Base-by-base conservation (phyloP, 1,284 basidiomycete genomes). In the Uromyces viciae-fabae region DNA sequence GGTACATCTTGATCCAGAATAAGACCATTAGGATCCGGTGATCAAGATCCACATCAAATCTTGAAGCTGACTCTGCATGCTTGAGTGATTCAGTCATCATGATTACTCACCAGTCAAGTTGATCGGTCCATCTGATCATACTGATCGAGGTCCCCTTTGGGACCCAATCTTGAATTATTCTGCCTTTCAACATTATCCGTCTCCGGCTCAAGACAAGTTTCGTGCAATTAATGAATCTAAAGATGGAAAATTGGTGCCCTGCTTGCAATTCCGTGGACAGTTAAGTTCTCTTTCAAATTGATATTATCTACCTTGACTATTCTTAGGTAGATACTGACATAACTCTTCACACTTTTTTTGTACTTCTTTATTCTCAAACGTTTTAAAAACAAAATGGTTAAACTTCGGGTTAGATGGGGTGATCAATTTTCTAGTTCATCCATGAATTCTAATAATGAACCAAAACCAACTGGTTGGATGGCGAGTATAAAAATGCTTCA, bases 221-320 rank as follows among this genome's bases (percentile, higher is more conserved):
- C 42, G 43, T 3, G 60, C 75, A 0, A 52, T 77, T 33, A 54
- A 75, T 14, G 52, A 40, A 40, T 8, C 9, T 43, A 77, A 68
- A 22, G 42, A 77, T 68, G 46, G 38, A 1, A n/a, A 66, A 28
- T 64, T 66, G 22, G 40, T 68, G 3, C 46, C 60, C 9, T 77
- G 75, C 22, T 68, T 77, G 62, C 66, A 77, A 49, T 77, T 77
- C 46, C 43, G 75, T 46, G 75, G 75, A 66, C 64, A 68, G 75
- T 77, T 68, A 38, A 56, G 54, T 40, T 77, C 49, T 9, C 46
- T n/a, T 49, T 46, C 25, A n/a, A n/a, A 33, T 62, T 40, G 17
- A 19, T 5, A 5, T 31, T 46, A 11, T 25, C 31, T 33, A 22
- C 9, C 46, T 31, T 62, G 22, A 33, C 40, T 49, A 8, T 33